phyloP scores from a whole-genome alignment of 805 yeast species.

The Yarrowia phangngaensis region DNA sequence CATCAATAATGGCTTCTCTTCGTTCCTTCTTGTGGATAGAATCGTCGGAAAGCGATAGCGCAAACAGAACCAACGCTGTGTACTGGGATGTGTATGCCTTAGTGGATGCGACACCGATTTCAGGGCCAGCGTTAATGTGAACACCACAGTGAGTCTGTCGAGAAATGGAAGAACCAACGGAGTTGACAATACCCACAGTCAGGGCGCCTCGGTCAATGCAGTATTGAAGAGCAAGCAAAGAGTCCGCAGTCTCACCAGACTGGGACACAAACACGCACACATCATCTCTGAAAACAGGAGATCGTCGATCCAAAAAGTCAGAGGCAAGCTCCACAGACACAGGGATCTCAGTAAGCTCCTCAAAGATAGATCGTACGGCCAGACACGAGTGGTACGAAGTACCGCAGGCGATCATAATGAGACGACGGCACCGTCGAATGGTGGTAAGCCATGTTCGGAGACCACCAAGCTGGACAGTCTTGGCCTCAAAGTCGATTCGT shows the following conservation, averaged over 20 bases:
- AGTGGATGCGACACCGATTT: constrained; percentile 98
- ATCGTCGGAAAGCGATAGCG: constrained; percentile 90
- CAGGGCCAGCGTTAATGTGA: constrained; percentile 99
- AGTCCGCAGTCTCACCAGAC: constrained; percentile 98
- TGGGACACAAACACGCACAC: constrained; percentile 97
- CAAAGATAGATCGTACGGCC: constrained; percentile 94
- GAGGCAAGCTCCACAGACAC: constrained; percentile 90
- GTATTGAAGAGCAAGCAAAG: constrained; percentile 90
- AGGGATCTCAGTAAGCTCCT: constrained; percentile 93
- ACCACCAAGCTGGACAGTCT: constrained; percentile 81
- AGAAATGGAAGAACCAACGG: constrained; percentile 95
- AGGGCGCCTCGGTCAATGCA: constrained; percentile 96
- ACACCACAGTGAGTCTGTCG: constrained; percentile 99
- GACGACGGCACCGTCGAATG: constrained; percentile 88
- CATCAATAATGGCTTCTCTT: constrained; percentile 80
- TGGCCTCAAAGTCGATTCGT: constrained; percentile 85
- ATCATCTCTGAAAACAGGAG: constrained; percentile 98
- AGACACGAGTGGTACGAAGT: constrained; percentile 97
- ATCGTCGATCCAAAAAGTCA: constrained; percentile 87
- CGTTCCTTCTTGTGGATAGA: constrained; percentile 71
- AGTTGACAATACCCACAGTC: constrained; percentile 94
- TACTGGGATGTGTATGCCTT: constrained; percentile 98
- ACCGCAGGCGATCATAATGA: constrained; percentile 99
- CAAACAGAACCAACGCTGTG: constrained; percentile 95
- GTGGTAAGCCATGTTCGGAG: constrained; percentile 77